Evolutionary conservation across 495 filamentous ascomycete species (phyloP).

Genomic region (Lichina pygmaea): DNA sequence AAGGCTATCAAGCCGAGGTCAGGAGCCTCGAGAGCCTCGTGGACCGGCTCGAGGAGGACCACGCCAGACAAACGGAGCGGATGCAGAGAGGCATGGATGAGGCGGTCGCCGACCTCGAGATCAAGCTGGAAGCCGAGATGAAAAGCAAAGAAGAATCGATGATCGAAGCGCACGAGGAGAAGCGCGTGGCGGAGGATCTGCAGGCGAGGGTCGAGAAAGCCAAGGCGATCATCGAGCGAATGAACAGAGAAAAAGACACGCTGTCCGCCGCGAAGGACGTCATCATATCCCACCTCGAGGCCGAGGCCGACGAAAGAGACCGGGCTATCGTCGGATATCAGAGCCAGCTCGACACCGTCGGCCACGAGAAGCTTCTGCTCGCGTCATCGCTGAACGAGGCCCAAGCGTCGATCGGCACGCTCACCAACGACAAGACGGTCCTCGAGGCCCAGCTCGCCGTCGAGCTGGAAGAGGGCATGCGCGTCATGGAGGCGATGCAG

Average conservation of each 20-base stretch:
- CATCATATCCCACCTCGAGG: background rate
- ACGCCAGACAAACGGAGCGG: conserved; percentile 10
- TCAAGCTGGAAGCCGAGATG: conserved; percentile 1
- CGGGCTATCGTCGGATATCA: background rate
- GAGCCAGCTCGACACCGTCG: background rate
- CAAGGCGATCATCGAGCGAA: background rate
- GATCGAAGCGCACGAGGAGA: conserved; percentile 17
- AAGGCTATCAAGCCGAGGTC: conserved; percentile 37
- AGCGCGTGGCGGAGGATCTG: conserved; percentile 32
- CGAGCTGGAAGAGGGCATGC: background rate
- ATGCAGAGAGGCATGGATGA: conserved; percentile 9
- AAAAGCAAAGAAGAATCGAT: background rate
- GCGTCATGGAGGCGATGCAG: conserved; percentile 1
- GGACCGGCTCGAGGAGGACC: conserved; percentile 27
- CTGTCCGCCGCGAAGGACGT: background rate
- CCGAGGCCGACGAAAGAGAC: background rate
- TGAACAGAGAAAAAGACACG: background rate
- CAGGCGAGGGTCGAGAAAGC: conserved; percentile 9
- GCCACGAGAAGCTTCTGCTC: background rate
- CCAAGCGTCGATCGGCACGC: background rate
- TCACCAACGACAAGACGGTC: background rate
- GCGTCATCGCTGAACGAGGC: conserved; percentile 1
- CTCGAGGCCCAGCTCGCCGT: background rate
- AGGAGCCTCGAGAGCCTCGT: conserved; percentile 32
- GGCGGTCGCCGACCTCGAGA: conserved; percentile 1